Evolutionary conservation across 768 basidiomycete species (phyloP).

Genomic region (Tricholoma sp.): DNA sequence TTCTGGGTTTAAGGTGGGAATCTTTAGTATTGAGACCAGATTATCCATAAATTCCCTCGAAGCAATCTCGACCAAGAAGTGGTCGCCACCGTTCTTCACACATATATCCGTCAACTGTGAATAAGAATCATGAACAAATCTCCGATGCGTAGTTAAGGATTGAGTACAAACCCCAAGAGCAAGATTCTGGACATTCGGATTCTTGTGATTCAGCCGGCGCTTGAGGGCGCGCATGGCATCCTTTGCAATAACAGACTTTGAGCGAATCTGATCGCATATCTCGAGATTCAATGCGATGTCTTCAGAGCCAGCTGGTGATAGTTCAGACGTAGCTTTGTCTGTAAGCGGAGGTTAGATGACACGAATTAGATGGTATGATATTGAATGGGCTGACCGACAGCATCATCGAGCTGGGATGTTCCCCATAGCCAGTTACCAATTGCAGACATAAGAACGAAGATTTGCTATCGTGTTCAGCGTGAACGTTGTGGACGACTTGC

Average conservation of each 20-base stretch:
- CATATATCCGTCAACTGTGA: slow-evolving; percentile 80
- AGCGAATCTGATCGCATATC: slow-evolving; percentile 95
- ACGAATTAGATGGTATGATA: not conserved
- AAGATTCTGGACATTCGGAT: slow-evolving; percentile 90
- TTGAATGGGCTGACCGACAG: slow-evolving; percentile 54
- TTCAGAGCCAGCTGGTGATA: slow-evolving; percentile 75
- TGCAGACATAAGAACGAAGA: slow-evolving; percentile 41
- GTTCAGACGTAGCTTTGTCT: slow-evolving; percentile 95
- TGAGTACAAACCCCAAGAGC: slow-evolving; percentile 69
- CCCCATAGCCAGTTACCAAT: slow-evolving; percentile 76
- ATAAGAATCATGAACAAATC: not conserved
- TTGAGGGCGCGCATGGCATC: slow-evolving; percentile 88
- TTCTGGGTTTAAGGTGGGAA: slow-evolving; percentile 69
- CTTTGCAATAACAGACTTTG: slow-evolving; percentile 80
- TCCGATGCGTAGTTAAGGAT: not conserved
- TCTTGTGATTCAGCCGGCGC: slow-evolving; percentile 85
- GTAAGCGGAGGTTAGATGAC: slow-evolving; percentile 8
- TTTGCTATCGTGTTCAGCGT: not conserved
- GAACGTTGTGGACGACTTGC: slow-evolving; percentile 2
- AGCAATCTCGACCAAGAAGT: slow-evolving; percentile 78
- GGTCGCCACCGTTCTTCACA: slow-evolving; percentile 96
- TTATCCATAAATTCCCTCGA: slow-evolving; percentile 94
- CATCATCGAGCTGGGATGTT: slow-evolving; percentile 76
- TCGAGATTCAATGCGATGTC: slow-evolving; percentile 93
- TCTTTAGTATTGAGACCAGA: slow-evolving; percentile 81